Percentiles rank a stretch among this genome's conserved stretches.
phyloP scores from a whole-genome alignment of 2,329 filamentous ascomycete species.

The Cadophora sp. region DNA sequence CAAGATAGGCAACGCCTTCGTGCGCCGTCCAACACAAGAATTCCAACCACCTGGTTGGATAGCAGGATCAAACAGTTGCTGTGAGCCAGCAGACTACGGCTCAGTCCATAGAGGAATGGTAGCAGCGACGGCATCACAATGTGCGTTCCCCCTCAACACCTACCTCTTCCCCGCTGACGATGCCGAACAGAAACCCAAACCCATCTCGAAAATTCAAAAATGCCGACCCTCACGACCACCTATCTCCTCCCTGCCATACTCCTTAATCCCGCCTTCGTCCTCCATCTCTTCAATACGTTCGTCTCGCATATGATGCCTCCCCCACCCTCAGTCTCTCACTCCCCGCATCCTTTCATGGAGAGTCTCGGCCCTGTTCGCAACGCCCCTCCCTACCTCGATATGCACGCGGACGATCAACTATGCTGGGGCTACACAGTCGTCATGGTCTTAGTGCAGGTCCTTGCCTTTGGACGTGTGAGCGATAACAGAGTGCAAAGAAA shows the following conservation, averaged over 20 bases:
- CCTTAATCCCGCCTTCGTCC: slow-evolving; percentile 48
- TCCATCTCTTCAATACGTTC: slow-evolving; percentile 49
- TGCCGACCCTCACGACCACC: slow-evolving; percentile 38
- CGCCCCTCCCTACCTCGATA: slow-evolving; percentile 44
- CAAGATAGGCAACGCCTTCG: slow-evolving; percentile 13
- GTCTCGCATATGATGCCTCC: slow-evolving; percentile 45
- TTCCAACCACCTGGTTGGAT: not conserved
- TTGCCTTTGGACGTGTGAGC: slow-evolving; percentile 44
- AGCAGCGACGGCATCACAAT: slow-evolving; percentile 15
- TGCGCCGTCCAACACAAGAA: slow-evolving; percentile 13
- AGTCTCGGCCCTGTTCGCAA: slow-evolving; percentile 41
- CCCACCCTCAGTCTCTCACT: slow-evolving; percentile 38
- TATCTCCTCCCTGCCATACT: slow-evolving; percentile 47
- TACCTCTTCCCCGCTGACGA: slow-evolving; percentile 12
- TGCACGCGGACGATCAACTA: slow-evolving; percentile 47
- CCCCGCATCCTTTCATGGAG: slow-evolving; percentile 41
- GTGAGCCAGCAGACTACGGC: slow-evolving; percentile 12
- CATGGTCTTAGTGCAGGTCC: slow-evolving; percentile 48
- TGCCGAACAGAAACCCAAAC: slow-evolving; percentile 21
- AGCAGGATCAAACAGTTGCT: slow-evolving; percentile 5
- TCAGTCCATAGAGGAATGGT: slow-evolving; percentile 19
- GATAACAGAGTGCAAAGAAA: slow-evolving; percentile 38
- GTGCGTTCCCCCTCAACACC: slow-evolving; percentile 8
- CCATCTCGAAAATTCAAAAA: slow-evolving; percentile 27
- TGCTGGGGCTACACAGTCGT: slow-evolving; percentile 49